These are phyloP conservation scores for Hemisphaericaspora nanyangensis DNA, from an alignment of 805 yeast genomes.

Conservation along the genomic window DNA sequence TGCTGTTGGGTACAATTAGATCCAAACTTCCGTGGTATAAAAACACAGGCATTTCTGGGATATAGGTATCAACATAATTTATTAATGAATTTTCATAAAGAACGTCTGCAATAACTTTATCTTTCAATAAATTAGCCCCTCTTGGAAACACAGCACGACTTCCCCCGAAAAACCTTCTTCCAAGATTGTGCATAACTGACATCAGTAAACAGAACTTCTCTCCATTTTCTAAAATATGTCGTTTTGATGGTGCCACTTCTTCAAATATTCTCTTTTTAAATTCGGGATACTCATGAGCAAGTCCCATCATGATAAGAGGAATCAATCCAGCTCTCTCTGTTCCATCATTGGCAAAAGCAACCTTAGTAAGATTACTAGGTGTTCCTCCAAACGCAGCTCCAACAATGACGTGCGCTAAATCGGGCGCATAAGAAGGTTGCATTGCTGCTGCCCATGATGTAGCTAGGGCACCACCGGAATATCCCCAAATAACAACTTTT, in stretches of 20 bases:
- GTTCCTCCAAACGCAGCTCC: conserved; percentile 38
- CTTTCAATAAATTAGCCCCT: conserved; percentile 16
- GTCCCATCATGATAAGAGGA: conserved; percentile 27
- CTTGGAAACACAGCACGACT: conserved; percentile 6
- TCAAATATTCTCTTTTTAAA: conserved; percentile 5
- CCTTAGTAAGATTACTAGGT: conserved; percentile 30
- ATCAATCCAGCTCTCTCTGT: conserved; percentile 26
- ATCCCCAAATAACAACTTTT: conserved; percentile 29
- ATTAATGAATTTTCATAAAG: conserved; percentile 21
- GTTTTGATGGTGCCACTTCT: neutral
- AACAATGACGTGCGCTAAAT: conserved; percentile 16
- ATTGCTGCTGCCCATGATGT: conserved; percentile 36
- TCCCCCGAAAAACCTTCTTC: conserved; percentile 13
- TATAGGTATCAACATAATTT: neutral
- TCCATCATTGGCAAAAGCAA: conserved; percentile 22
- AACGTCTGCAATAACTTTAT: conserved; percentile 10
- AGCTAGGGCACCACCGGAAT: conserved; percentile 38
- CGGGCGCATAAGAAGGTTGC: conserved; percentile 36
- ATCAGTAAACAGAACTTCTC: conserved; percentile 6
- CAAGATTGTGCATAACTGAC: conserved; percentile 6
- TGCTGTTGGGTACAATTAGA: conserved; percentile 16
- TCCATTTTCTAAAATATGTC: conserved; percentile 4
- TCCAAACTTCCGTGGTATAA: conserved; percentile 18
- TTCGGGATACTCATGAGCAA: conserved; percentile 27
- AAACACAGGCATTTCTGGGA: conserved; percentile 19